Percentiles rank a stretch among this genome's conserved stretches.
phyloP scores from a whole-genome alignment of 2,329 filamentous ascomycete species.

The Penicillium aurantiogriseum region DNA sequence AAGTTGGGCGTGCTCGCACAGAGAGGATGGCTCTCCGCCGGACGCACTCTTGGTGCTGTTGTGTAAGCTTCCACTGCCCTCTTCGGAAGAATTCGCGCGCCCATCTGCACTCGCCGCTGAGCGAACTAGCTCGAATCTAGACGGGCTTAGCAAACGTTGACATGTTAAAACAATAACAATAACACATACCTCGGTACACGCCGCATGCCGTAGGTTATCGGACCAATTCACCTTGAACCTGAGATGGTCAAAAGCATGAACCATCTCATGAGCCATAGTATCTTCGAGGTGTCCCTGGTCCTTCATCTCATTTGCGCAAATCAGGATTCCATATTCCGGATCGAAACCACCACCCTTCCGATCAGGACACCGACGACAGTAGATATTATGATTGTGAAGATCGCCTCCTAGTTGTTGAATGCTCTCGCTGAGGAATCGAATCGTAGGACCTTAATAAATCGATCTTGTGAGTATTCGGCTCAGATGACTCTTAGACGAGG shows the following conservation, averaged over 20 bases:
- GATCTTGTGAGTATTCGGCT: constrained; percentile 4
- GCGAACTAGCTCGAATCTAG: constrained; percentile 85
- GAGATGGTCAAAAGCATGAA: constrained; percentile 92
- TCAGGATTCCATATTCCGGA: constrained; percentile 78
- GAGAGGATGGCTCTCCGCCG: constrained; percentile 75
- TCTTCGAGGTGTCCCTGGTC: constrained; percentile 83
- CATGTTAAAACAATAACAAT: neutral
- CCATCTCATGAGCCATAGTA: constrained; percentile 94
- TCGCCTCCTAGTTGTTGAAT: constrained; percentile 75
- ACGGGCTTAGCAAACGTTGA: constrained; percentile 13
- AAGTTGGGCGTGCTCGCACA: constrained; percentile 72
- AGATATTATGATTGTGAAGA: constrained; percentile 71
- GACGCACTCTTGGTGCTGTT: constrained; percentile 93
- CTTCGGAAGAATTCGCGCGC: constrained; percentile 78
- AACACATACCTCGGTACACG: constrained; percentile 76
- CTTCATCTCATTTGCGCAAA: constrained; percentile 89
- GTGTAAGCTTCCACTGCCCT: constrained; percentile 82
- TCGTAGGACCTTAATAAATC: constrained; percentile 60
- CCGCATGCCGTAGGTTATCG: constrained; percentile 81
- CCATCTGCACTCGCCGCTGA: constrained; percentile 93
- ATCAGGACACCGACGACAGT: constrained; percentile 74
- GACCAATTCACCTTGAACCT: constrained; percentile 84
- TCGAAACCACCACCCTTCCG: constrained; percentile 80
- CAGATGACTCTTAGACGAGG: neutral
- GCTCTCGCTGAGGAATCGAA: constrained; percentile 83